Percentiles rank a stretch among this genome's conserved stretches.
Conservation (phyloP, 176 grass and related monocot species). For the Neostapfia colusana region DNA sequence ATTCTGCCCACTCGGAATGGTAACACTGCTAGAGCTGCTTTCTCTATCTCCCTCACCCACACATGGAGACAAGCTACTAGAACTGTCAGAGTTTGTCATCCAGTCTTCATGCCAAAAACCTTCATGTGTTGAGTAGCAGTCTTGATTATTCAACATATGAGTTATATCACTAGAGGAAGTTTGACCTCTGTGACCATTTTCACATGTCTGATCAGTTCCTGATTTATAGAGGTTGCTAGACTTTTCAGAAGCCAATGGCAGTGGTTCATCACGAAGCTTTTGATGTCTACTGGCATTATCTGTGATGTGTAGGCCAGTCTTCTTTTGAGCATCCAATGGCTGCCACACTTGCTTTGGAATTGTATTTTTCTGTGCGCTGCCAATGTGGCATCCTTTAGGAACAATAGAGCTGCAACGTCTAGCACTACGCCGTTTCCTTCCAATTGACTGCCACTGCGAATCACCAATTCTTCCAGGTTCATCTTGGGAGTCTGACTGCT, state of each 20-base stretch:
- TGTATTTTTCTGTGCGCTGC: slow-evolving; percentile 38
- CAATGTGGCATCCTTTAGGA: slow-evolving; percentile 5
- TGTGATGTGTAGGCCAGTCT: slow-evolving; percentile 40
- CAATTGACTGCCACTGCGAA: slow-evolving; percentile 46
- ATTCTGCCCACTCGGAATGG: slow-evolving; percentile 55
- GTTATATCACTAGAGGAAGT: slow-evolving; percentile 35
- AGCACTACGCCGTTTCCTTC: slow-evolving; percentile 48
- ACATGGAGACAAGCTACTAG: slow-evolving; percentile 72
- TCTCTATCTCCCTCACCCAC: slow-evolving; percentile 75
- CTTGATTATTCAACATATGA: slow-evolving; percentile 26
- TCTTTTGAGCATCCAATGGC: slow-evolving; percentile 73
- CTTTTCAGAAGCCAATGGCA: slow-evolving; percentile 35
- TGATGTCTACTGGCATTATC: slow-evolving; percentile 32
- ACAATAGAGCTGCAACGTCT: slow-evolving; percentile 41
- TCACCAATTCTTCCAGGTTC: slow-evolving; percentile 42
- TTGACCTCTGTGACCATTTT: slow-evolving; percentile 8
- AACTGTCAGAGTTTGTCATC: slow-evolving; percentile 53
- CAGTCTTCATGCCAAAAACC: slow-evolving; percentile 38
- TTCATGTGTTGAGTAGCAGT: slow-evolving; percentile 33
- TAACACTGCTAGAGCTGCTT: slow-evolving; percentile 63
- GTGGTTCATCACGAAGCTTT: slow-evolving; percentile 34
- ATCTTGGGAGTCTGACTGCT: slow-evolving; percentile 45
- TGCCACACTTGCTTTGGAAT: slow-evolving; percentile 88
- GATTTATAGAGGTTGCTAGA: slow-evolving; percentile 34
- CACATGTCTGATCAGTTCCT: slow-evolving; percentile 27